These are phyloP conservation scores for Stagonosporopsis cucurbitacearum DNA, from an alignment of 2,329 filamentous ascomycete genomes.

Conservation along the genomic window DNA sequence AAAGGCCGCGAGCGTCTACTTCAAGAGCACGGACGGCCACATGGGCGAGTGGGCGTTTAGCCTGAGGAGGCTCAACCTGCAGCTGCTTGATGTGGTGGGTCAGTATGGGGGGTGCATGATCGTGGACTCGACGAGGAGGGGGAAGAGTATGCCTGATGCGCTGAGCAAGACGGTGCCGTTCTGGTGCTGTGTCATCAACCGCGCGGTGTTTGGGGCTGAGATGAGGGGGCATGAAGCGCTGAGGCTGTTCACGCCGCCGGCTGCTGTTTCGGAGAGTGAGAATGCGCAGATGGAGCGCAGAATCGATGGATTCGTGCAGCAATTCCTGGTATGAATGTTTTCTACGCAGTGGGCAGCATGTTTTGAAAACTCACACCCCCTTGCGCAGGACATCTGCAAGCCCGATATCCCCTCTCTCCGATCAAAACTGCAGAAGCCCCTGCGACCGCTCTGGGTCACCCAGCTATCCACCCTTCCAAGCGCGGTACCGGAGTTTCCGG, in stretches of 20 bases:
- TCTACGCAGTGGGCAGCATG: too few species aligned
- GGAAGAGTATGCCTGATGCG: conserved; percentile 95
- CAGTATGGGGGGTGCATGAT: conserved; percentile 78
- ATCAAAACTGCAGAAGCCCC: conserved; percentile 69
- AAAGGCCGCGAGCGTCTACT: conserved; percentile 82
- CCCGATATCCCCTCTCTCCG: conserved; percentile 65
- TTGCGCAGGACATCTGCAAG: conserved; percentile 62
- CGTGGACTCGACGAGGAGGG: conserved; percentile 89
- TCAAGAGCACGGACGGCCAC: conserved; percentile 98
- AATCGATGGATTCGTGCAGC: conserved; percentile 63
- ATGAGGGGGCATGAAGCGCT: conserved; percentile 58
- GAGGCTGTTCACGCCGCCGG: conserved; percentile 72
- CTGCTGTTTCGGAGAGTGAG: conserved; percentile 76
- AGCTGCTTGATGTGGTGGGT: conserved; percentile 74
- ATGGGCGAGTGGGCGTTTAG: conserved; percentile 91
- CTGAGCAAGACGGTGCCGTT: conserved; percentile 92
- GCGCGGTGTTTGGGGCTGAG: conserved; percentile 70
- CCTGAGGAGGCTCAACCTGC: conserved; percentile 80
- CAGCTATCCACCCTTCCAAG: conserved; percentile 64
- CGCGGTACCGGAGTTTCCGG: conserved; percentile 57
- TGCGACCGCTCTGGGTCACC: conserved; percentile 81
- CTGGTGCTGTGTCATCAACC: conserved; percentile 89
- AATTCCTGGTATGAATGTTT: conserved; percentile 51
- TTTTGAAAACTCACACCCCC: too few species aligned
- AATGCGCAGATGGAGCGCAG: conserved; percentile 75